Conservation (phyloP, 2,329 filamentous ascomycete genomes). For the Monosporascus sp. region DNA sequence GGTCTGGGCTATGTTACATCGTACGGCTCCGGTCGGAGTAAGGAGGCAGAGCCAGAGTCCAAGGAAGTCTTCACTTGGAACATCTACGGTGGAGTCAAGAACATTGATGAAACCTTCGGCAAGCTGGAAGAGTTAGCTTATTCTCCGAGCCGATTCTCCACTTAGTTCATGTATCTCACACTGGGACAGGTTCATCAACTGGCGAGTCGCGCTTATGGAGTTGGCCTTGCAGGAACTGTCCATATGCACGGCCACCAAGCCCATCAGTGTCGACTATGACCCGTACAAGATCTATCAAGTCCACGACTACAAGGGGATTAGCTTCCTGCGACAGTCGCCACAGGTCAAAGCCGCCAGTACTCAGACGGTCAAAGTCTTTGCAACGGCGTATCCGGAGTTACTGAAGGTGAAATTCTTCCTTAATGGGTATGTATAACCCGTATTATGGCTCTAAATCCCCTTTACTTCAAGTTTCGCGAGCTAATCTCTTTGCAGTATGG, state of each 20-base stretch:
- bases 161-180: conserved; percentile 1
- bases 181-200: conserved; percentile 68
- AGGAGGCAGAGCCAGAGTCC: conserved; percentile 28
- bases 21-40: conserved; percentile 52
- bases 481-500: neutral
- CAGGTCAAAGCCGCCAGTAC: conserved; percentile 69
- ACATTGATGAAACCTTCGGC: conserved; percentile 75
- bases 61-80: conserved; percentile 82
- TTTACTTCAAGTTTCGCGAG: neutral
- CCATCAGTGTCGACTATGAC: conserved; percentile 70
- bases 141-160: neutral
- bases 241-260: conserved; percentile 61
- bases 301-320: conserved; percentile 86
- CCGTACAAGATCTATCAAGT: conserved; percentile 89
- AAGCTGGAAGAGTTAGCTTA: conserved; percentile 68
- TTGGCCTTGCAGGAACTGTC: conserved; percentile 70
- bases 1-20: conserved; percentile 76
- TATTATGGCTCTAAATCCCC: neutral
- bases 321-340: conserved; percentile 77
- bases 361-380: conserved; percentile 77
- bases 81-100: conserved; percentile 83
- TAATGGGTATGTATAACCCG: conserved; percentile 41
- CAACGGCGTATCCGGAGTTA: conserved; percentile 82
- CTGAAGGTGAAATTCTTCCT: conserved; percentile 92
- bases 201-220: conserved; percentile 90